phyloP scores from a whole-genome alignment of 129 eudicot genomes.

The Pseudognaphalium luteoalbum region DNA sequence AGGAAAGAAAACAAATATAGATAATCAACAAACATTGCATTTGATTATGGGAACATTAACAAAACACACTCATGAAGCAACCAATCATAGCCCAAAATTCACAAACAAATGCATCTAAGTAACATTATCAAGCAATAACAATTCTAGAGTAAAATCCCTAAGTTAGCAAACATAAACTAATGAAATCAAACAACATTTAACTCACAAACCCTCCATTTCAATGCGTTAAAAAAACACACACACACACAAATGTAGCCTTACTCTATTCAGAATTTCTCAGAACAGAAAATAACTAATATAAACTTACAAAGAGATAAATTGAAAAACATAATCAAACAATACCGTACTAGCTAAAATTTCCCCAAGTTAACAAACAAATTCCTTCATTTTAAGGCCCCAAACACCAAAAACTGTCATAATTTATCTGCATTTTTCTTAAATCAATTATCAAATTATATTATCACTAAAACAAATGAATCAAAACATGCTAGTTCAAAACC shows the following conservation, averaged over 20 bases:
- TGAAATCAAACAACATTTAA: not conserved
- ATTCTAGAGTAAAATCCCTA: conserved; percentile 18
- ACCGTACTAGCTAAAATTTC: not conserved
- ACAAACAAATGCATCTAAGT: not conserved
- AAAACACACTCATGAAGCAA: not conserved
- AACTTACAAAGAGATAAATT: not conserved
- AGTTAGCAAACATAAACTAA: conserved; percentile 9
- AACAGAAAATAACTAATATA: not conserved
- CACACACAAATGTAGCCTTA: not conserved
- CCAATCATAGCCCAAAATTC: conserved; percentile 5
- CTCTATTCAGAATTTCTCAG: conserved; percentile 14
- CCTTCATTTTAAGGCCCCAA: conserved; percentile 12
- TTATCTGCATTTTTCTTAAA: not conserved
- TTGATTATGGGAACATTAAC: not conserved
- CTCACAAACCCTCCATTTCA: not conserved
- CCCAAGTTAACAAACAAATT: not conserved
- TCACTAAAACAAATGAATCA: not conserved
- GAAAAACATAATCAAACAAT: not conserved
- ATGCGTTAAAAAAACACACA: not conserved
- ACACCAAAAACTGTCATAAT: not conserved
- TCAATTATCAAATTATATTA: not conserved
- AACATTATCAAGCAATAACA: not conserved
- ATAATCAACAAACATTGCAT: conserved; percentile 15
- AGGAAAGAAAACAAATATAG: no score
- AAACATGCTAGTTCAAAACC: not conserved